Evolutionary conservation across 805 yeast genomes (phyloP), one percentile per base, ranked within the genome.

Genomic region (Saccharomycopsis guyanensis): DNA sequence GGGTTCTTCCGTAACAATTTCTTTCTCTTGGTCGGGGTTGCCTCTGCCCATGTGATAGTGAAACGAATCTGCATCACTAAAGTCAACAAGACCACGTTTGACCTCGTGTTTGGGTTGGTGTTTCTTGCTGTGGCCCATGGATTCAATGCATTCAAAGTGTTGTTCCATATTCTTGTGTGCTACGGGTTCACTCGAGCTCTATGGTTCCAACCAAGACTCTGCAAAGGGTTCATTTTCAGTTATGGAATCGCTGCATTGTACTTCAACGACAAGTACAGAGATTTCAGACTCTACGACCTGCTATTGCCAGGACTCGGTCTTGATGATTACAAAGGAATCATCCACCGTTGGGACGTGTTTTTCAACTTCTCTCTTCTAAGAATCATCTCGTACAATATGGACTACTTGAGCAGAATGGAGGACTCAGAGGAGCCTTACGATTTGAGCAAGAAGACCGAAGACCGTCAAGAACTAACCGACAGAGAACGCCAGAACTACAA

Each of bases 321-420:
- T 32, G 95, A 87, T 57, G 55, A 65, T 23, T 82, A 75, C 55
- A 72, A 73, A 40, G 97, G 97, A 0, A 72, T 89, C 12, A 80
- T 93, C 51, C 71, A 78, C 15, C 73, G 97, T 56, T 93, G 99
- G 99, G 97, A 93, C 59, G 97, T 93, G 3, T 86, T 85, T 56
- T 93, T 80, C 71, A 93, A 93, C 64, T 88, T 94, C 64, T 82
- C 95, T 1, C 66, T 91, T 50, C 70, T 93, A 45, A 73, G 97
- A 57, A 77, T 88, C 73, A 65, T 93, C 39, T 86, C 96, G 49
- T 93, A 73, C 62, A 84, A 86, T 53, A 59, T 86, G 52, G 99
- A 93, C 64, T 87, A 74, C 56, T 56, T 81, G 25, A 75, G 73
- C 55, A 68, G 55, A 25, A 35, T 33, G 10, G 37, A 33, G 18